Conservation (phyloP, 306 rosid genomes). For the Corylus heterophylla region DNA sequence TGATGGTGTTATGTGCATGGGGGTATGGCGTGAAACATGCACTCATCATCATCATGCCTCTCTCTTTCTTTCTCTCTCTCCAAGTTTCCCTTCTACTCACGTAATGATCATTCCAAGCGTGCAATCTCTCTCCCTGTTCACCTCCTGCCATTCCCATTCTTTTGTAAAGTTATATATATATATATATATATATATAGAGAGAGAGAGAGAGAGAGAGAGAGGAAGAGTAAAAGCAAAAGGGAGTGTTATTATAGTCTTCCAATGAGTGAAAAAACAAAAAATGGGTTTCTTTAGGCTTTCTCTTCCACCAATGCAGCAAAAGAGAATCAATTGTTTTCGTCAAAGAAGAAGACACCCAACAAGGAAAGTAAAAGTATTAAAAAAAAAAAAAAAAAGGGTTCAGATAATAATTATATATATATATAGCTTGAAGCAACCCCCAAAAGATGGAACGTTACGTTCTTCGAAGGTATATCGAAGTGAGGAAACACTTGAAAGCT, state of each 20-base stretch:
- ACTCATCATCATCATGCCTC: constrained; percentile 43
- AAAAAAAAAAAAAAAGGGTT: not conserved
- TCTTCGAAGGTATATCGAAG: constrained; percentile 48
- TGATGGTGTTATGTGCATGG: constrained; percentile 71
- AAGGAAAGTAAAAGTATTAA: constrained; percentile 38
- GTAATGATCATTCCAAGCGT: constrained; percentile 29
- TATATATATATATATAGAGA: too few species aligned
- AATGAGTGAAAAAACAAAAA: constrained; percentile 25
- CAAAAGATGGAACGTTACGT: constrained; percentile 39
- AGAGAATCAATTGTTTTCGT: constrained; percentile 50
- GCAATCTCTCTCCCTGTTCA: constrained; percentile 17
- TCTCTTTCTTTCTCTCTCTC: not conserved
- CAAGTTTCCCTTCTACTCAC: not conserved
- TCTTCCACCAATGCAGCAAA: constrained; percentile 64
- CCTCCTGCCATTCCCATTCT: constrained; percentile 17
- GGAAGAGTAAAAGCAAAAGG: constrained; percentile 31
- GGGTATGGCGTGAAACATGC: constrained; percentile 63
- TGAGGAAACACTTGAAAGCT: constrained; percentile 30
- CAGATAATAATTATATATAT: constrained; percentile 13
- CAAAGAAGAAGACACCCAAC: constrained; percentile 65
- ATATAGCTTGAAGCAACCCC: constrained; percentile 48
- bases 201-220: too few species aligned
- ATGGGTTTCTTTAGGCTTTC: constrained; percentile 56
- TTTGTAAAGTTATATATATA: not conserved
- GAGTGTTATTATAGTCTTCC: not conserved